phyloP scores from a whole-genome alignment of 768 basidiomycete species.

The Collybiopsis luxurians region DNA sequence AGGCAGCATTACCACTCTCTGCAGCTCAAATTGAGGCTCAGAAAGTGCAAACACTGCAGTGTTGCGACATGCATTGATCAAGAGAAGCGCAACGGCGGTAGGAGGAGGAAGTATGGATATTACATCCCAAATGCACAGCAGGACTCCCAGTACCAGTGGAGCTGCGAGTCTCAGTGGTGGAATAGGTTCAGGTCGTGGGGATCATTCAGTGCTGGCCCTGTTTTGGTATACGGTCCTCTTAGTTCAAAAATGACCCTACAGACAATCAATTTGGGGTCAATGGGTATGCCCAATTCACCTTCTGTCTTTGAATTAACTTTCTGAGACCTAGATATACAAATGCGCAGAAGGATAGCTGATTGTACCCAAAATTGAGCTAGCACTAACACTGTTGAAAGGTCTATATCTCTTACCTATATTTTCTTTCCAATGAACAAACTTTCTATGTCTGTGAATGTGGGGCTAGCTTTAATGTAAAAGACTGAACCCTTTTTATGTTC shows the following conservation, averaged over 20 bases:
- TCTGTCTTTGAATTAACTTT: too few species aligned
- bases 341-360: too few species aligned
- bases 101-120: slow-evolving; percentile 86
- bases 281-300: slow-evolving; percentile 8
- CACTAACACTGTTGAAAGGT: too few species aligned
- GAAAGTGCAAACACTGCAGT: slow-evolving; percentile 42
- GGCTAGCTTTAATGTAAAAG: too few species aligned
- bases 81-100: slow-evolving; percentile 39
- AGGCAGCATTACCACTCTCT: background rate
- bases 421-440: too few species aligned
- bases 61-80: slow-evolving; percentile 50
- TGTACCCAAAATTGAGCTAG: too few species aligned
- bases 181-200: slow-evolving; percentile 2
- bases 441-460: too few species aligned
- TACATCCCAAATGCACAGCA: background rate
- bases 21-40: slow-evolving; percentile 35
- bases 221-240: slow-evolving; percentile 14
- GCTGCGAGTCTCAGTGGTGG: background rate
- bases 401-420: too few species aligned
- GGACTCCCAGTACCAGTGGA: slow-evolving; percentile 4
- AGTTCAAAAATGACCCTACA: slow-evolving; percentile 8
- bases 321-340: too few species aligned
- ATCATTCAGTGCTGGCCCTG: background rate
- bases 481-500: too few species aligned
- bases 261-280: slow-evolving; percentile 5